These are phyloP conservation scores for Amylostereum areolatum DNA, from an alignment of 1,284 basidiomycete genomes.

Conservation along the genomic window DNA sequence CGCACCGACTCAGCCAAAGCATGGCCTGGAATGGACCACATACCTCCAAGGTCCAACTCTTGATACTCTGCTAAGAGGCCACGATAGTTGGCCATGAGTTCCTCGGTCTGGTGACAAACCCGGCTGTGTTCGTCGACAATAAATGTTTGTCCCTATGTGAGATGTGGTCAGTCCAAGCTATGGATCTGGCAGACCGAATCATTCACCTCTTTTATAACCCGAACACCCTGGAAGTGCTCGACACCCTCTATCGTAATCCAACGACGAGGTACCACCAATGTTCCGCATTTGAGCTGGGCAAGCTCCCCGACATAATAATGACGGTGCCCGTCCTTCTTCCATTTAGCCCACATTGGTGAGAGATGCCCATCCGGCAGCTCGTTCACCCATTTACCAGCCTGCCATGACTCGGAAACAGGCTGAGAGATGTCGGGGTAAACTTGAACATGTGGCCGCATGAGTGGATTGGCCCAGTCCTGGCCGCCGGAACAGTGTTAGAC, in stretches of 20 bases:
- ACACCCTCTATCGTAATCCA: conserved; percentile 8
- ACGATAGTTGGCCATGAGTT: too few species aligned
- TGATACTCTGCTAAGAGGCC: too few species aligned
- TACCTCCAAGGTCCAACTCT: too few species aligned
- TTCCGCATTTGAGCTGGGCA: conserved; percentile 15
- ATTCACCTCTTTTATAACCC: too few species aligned
- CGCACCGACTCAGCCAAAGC: too few species aligned
- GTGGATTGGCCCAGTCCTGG: conserved; percentile 31
- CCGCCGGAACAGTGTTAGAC: neutral
- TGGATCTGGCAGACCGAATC: too few species aligned
- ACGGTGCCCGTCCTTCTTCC: conserved; percentile 10
- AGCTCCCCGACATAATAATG: conserved; percentile 24
- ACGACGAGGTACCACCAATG: conserved; percentile 16
- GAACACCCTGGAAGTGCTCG: conserved; percentile 2
- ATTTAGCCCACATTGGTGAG: conserved; percentile 29
- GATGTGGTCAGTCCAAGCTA: too few species aligned
- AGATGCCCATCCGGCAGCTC: conserved; percentile 19
- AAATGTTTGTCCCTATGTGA: too few species aligned
- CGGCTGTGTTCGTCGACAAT: too few species aligned
- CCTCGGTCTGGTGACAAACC: too few species aligned
- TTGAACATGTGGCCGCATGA: conserved; percentile 22
- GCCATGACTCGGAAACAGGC: conserved; percentile 23
- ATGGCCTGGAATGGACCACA: too few species aligned
- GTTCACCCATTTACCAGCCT: conserved; percentile 23
- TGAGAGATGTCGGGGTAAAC: conserved; percentile 24